Evolutionary conservation across 129 eudicot species (phyloP).

Genomic region (Glebionis coronaria): DNA sequence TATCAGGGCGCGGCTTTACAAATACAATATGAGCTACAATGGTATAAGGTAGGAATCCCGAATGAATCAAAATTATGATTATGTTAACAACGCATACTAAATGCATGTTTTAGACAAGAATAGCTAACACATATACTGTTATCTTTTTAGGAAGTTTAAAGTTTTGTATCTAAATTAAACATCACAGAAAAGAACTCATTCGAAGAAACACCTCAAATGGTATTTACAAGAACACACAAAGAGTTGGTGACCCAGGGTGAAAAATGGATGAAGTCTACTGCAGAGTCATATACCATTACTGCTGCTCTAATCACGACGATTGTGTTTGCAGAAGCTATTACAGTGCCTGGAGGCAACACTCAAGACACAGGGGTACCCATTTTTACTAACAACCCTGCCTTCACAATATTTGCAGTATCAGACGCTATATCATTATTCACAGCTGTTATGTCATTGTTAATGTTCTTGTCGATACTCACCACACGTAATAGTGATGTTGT

Average conservation of each 20-base stretch:
- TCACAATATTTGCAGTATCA: constrained; percentile 7
- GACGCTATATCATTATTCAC: constrained; percentile 22
- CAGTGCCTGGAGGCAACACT: constrained; percentile 23
- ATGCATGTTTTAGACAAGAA: neutral
- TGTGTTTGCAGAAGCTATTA: constrained; percentile 23
- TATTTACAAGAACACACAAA: neutral
- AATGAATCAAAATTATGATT: neutral
- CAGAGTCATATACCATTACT: constrained; percentile 11
- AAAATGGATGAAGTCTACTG: constrained; percentile 17
- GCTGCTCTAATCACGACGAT: constrained; percentile 22
- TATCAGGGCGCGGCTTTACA: constrained; percentile 9
- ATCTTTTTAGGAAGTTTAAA: neutral
- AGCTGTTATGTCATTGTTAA: constrained; percentile 18
- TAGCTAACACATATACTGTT: neutral
- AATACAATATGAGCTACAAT: neutral
- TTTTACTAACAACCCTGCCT: constrained; percentile 11
- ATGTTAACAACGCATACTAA: neutral
- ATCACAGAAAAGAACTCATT: neutral
- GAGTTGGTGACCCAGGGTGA: constrained; percentile 8
- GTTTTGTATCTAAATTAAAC: neutral
- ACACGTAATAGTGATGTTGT: neutral
- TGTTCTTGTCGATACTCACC: constrained; percentile 22
- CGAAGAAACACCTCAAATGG: constrained; percentile 3
- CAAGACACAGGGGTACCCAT: neutral
- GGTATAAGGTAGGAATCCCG: neutral